phyloP scores from a whole-genome alignment of 495 filamentous ascomycete genomes.

The Durotheca rogersii region DNA sequence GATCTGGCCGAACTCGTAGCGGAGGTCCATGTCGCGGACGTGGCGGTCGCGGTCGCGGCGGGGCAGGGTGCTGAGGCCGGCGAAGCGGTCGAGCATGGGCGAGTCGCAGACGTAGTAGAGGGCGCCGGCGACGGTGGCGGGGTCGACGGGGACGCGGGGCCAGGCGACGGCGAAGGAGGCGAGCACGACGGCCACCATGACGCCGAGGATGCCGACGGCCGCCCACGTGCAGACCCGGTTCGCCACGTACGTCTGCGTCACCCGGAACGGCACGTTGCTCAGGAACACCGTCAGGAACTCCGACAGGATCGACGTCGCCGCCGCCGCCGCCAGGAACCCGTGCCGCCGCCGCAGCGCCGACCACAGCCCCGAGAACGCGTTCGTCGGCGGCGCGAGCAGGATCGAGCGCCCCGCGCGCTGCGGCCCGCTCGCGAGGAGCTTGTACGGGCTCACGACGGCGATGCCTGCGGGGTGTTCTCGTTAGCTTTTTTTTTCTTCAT shows the following conservation, averaged over 20 bases:
- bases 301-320: conserved; percentile 38
- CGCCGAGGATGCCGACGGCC: conserved; percentile 36
- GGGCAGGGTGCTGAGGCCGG: conserved; percentile 31
- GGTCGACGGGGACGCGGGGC: conserved; percentile 37
- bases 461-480: conserved; percentile 18
- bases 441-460: conserved; percentile 34
- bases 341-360: conserved; percentile 35
- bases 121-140: conserved; percentile 33
- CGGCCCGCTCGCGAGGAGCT: conserved; percentile 25
- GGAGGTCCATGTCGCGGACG: conserved; percentile 27
- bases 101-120: conserved; percentile 40
- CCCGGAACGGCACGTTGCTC: conserved; percentile 41
- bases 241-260: conserved; percentile 37
- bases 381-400: conserved; percentile 38
- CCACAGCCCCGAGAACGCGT: conserved; percentile 41
- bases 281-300: conserved; percentile 43
- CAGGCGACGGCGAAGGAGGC: conserved; percentile 32
- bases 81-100: conserved; percentile 29
- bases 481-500: too few species aligned
- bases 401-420: conserved; percentile 37
- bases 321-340: conserved; percentile 35
- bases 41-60: conserved; percentile 22
- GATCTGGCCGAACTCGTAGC: conserved; percentile 26
- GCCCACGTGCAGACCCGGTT: conserved; percentile 38
- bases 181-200: conserved; percentile 41